A percentile compares a stretch with the other conserved stretches of the same genome.
These are phyloP conservation scores for Aspergillus avenaceus DNA, from an alignment of 495 filamentous ascomycete species.

Conservation along the genomic window DNA sequence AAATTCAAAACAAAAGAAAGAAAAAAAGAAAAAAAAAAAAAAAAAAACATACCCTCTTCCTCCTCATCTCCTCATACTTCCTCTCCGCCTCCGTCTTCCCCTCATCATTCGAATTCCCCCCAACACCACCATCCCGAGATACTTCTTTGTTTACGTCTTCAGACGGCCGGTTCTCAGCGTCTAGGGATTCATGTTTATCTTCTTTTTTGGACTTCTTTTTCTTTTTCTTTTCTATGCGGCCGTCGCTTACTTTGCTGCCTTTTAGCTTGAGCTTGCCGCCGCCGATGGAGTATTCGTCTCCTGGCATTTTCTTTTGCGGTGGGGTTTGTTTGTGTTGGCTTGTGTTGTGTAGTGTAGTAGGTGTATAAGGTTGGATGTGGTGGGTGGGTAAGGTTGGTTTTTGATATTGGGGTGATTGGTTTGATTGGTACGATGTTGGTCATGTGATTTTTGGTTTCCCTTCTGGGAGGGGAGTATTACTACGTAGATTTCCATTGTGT, in stretches of 20 bases:
- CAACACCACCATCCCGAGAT: not conserved
- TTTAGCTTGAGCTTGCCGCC: slow-evolving; percentile 78
- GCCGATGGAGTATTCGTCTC: slow-evolving; percentile 65
- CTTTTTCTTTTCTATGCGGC: slow-evolving; percentile 52
- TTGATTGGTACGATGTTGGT: not conserved
- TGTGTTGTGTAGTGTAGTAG: too few relatives aligned
- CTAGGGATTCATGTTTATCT: too few relatives aligned
- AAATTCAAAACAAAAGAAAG: not conserved
- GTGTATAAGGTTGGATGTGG: not conserved
- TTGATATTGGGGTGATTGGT: not conserved
- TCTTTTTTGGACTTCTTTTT: slow-evolving; percentile 64
- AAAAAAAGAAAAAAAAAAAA: slow-evolving; percentile 1
- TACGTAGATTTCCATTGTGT: too few relatives aligned
- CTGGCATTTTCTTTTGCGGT: slow-evolving; percentile 5
- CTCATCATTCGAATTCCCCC: not conserved
- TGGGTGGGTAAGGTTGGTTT: not conserved
- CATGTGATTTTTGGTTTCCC: too few relatives aligned
- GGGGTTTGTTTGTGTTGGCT: not conserved
- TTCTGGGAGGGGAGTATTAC: too few relatives aligned
- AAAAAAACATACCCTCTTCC: slow-evolving; percentile 65
- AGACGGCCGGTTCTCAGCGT: too few relatives aligned
- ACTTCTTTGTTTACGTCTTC: not conserved
- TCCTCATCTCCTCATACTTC: slow-evolving; percentile 71
- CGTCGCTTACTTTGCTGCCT: slow-evolving; percentile 55
- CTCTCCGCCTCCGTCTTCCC: slow-evolving; percentile 84